Evolutionary conservation across 2,329 filamentous ascomycete species (phyloP), one percentile per base, ranked within the genome.

Genomic region (Aspergillus pseudoglaucus): DNA sequence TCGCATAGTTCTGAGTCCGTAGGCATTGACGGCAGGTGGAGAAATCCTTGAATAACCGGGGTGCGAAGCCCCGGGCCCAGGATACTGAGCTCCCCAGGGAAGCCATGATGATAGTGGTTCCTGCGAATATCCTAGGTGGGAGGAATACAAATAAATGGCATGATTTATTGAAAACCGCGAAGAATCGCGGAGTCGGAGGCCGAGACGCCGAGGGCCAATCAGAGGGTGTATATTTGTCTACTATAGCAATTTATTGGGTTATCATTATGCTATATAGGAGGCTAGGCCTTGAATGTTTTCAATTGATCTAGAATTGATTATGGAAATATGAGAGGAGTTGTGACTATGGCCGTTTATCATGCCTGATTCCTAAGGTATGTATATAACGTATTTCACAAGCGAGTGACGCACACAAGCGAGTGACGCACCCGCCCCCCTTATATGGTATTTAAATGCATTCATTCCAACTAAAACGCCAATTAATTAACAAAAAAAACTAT

Each of bases 11-110:
- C 44, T 63, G 61, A 38, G 53, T 65, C 20, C 58, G 64, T 12
- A 72, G 57, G 47, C 67, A 71, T 64, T 70, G 68, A n/a, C 62
- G 65, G 51, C 70, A 71, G 42, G 65, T 66, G 54, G 71, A 71
- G 46, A 72, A 57, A 25, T 67, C 63, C 42, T 61, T 65, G 4
- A 68, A 62, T 6, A 72, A 42, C 33, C 67, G 64, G 42, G 64
- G 65, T 42, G 65, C 62, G 40, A 67, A 42, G 33, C 63, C 58
- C 58, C 64, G 59, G 51, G 68, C 63, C 44, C 64, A 48, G 20
- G 64, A 59, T 44, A 59, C 47, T 45, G 66, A 56, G 35, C 57
- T 53, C 43, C 61, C 59, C 41, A 68, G 45, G 27, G 63, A 60
- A 48, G 66, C 66, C 66, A 70, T 69, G 42, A 47, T 55, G n/a